Evolutionary conservation across 129 eudicot genomes (phyloP).

Genomic region (Scalesia atractyloides): DNA sequence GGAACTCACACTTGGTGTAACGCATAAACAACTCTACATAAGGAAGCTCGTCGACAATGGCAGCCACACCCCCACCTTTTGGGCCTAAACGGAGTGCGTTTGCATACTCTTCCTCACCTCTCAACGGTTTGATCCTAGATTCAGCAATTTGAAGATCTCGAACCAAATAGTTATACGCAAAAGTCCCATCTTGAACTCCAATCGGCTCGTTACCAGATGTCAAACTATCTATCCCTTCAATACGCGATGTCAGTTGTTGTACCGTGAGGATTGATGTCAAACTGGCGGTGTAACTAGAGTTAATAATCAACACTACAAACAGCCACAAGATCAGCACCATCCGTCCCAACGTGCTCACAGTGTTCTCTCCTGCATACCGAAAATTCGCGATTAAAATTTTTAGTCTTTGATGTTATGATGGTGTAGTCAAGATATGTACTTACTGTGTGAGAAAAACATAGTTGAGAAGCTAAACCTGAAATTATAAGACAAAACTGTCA

Average conservation of each 20-base stretch:
- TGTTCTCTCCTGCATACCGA: slow-evolving; percentile 67
- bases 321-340: slow-evolving; percentile 82
- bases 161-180: slow-evolving; percentile 60
- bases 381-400: neutral
- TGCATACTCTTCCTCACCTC: slow-evolving; percentile 56
- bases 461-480: slow-evolving; percentile 99
- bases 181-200: slow-evolving; percentile 87
- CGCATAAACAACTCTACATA: slow-evolving; percentile 73
- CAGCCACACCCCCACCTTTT: slow-evolving; percentile 70
- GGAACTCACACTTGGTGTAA: slow-evolving; percentile 59
- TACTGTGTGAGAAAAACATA: slow-evolving; percentile 97
- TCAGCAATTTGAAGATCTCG: slow-evolving; percentile 56
- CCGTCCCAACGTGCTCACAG: slow-evolving; percentile 80
- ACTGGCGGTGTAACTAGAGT: slow-evolving; percentile 93
- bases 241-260: slow-evolving; percentile 62
- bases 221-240: slow-evolving; percentile 78
- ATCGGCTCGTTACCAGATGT: slow-evolving; percentile 61
- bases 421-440: slow-evolving; percentile 36
- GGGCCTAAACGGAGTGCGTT: slow-evolving; percentile 66
- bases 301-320: slow-evolving; percentile 75
- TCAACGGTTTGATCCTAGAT: slow-evolving; percentile 59
- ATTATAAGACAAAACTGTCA: slow-evolving; percentile 11
- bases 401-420: neutral
- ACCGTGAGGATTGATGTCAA: slow-evolving; percentile 91
- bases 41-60: slow-evolving; percentile 87